Evolutionary conservation across 1,139 yeast species (phyloP).

Genomic region (Wickerhamomyces sp.): DNA sequence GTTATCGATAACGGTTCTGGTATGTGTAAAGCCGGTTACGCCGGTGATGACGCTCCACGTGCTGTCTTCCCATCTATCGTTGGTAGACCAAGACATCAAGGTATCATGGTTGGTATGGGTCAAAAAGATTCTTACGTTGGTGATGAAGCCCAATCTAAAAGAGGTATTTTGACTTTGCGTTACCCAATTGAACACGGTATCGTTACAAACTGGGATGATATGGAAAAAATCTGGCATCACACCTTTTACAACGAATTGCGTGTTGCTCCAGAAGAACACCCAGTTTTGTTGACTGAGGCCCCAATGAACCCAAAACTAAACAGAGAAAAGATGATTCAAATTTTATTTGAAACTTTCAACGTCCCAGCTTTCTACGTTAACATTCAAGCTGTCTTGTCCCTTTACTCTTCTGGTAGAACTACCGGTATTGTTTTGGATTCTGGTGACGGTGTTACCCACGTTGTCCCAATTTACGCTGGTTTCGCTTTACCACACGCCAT

Average conservation of each 20-base stretch:
- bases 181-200: conserved; percentile 99
- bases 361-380: conserved; percentile 99
- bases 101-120: conserved; percentile 99
- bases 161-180: conserved; percentile 98
- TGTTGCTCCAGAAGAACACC: conserved; percentile 99
- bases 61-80: conserved; percentile 99
- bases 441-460: conserved; percentile 99
- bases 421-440: conserved; percentile 99
- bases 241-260: conserved; percentile 96
- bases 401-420: conserved; percentile 99
- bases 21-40: conserved; percentile 99
- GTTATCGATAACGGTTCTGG: conserved; percentile 99
- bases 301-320: conserved; percentile 99
- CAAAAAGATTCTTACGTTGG: conserved; percentile 99
- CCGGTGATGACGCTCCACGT: conserved; percentile 99
- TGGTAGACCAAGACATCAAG: conserved; percentile 99
- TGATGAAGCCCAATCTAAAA: conserved; percentile 99
- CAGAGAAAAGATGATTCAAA: conserved; percentile 99
- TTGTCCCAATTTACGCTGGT: conserved; percentile 99
- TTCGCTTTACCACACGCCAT: conserved; percentile 99
- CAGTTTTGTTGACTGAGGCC: conserved; percentile 96
- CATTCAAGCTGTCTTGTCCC: conserved; percentile 96
- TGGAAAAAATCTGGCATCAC: conserved; percentile 99
- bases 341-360: conserved; percentile 97
- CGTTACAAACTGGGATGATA: conserved; percentile 99